Percentiles rank a stretch among this genome's conserved stretches.
Evolutionary conservation across 148 eudicot species (phyloP).

Genomic region (Rhododendron ferrugineum): DNA sequence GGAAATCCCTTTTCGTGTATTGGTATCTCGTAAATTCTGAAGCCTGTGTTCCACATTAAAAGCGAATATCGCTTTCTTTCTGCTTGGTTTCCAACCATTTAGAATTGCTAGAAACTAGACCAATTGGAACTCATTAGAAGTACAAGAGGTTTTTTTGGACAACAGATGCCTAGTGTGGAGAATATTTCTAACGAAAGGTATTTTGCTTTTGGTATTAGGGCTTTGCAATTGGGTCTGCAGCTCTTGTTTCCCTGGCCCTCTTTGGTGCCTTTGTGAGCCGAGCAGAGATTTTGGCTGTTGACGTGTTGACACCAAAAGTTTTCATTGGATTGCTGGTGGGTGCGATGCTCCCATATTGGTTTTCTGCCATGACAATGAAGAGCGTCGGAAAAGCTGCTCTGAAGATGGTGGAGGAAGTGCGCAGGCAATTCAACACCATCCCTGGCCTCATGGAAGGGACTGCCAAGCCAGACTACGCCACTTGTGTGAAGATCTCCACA

Average conservation of each 20-base stretch:
- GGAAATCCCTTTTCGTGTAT: not conserved
- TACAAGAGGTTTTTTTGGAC: not conserved
- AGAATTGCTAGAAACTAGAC: not conserved
- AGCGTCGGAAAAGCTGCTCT: conserved; percentile 95
- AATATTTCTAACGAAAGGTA: not conserved
- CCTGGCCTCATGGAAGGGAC: conserved; percentile 95
- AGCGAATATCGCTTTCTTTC: not conserved
- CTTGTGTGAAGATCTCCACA: conserved; percentile 92
- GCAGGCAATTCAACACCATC: conserved; percentile 87
- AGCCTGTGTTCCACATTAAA: not conserved
- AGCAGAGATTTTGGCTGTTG: conserved; percentile 63
- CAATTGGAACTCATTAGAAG: not conserved
- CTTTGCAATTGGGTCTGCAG: conserved; percentile 91
- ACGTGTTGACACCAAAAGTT: conserved; percentile 79
- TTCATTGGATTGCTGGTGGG: conserved; percentile 88
- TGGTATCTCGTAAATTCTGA: not conserved
- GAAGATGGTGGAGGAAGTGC: conserved; percentile 96
- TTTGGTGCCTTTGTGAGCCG: conserved; percentile 93
- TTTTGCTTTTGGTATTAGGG: conserved; percentile 39
- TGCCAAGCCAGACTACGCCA: conserved; percentile 90
- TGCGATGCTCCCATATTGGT: conserved; percentile 99
- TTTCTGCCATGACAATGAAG: conserved; percentile 99
- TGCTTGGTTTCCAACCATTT: not conserved
- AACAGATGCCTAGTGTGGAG: not conserved
- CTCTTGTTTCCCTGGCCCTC: conserved; percentile 85